These are phyloP conservation scores for Sphaerulina populicola DNA, from an alignment of 2,329 filamentous ascomycete genomes.

Conservation along the genomic window DNA sequence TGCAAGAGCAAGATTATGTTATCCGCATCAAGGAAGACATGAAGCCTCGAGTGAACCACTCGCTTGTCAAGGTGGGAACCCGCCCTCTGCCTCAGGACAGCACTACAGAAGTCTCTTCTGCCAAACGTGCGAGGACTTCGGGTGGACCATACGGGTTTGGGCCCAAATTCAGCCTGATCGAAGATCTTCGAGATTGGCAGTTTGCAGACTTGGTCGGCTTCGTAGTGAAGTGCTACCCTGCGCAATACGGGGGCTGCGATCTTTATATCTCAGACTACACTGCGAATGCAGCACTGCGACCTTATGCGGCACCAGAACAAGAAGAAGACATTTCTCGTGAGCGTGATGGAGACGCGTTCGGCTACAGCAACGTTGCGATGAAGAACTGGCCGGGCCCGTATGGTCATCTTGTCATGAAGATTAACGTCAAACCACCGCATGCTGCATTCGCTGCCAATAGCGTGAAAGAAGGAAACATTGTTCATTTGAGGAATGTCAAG, in stretches of 20 bases:
- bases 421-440: conserved; percentile 65
- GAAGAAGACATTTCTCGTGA: conserved; percentile 27
- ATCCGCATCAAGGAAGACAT: conserved; percentile 26
- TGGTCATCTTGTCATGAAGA: conserved; percentile 61
- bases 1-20: conserved; percentile 31
- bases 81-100: not conserved
- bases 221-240: conserved; percentile 52
- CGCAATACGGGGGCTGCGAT: conserved; percentile 40
- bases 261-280: conserved; percentile 82
- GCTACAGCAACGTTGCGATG: conserved; percentile 26
- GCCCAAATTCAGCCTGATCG: conserved; percentile 55
- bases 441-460: conserved; percentile 49
- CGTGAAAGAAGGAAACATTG: conserved; percentile 53
- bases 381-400: conserved; percentile 64
- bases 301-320: conserved; percentile 41
- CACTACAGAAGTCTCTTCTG: not conserved
- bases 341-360: conserved; percentile 28
- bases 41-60: conserved; percentile 1
- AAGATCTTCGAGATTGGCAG: conserved; percentile 48
- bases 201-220: conserved; percentile 67
- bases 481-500: conserved; percentile 64
- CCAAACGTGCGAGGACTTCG: conserved; percentile 10
- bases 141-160: conserved; percentile 12
- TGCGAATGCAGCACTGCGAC: conserved; percentile 55
- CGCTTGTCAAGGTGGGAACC: not conserved